Percentiles rank a stretch among this genome's conserved stretches.
phyloP scores from a whole-genome alignment of 305 asterid species.

The Fraxinus greggii region DNA sequence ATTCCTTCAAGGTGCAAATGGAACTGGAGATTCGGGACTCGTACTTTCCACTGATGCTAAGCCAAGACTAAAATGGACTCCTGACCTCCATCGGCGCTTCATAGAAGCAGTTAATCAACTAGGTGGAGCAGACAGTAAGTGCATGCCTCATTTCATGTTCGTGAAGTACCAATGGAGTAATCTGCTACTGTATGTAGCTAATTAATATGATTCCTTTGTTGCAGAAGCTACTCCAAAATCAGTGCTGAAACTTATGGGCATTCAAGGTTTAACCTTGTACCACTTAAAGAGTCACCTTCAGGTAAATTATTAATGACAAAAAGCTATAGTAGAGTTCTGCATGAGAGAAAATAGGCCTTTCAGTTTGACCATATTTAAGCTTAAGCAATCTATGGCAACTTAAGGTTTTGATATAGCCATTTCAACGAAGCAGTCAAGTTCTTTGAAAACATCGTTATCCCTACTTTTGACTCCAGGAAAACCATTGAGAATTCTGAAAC shows the following conservation, averaged over 20 bases:
- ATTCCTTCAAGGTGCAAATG: slow-evolving; percentile 66
- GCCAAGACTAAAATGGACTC: slow-evolving; percentile 97
- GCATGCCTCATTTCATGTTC: slow-evolving; percentile 15
- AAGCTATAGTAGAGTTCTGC: slow-evolving; percentile 18
- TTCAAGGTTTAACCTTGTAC: slow-evolving; percentile 89
- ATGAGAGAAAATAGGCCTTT: slow-evolving; percentile 3
- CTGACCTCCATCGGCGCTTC: slow-evolving; percentile 88
- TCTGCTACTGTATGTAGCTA: slow-evolving; percentile 28
- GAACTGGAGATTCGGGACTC: slow-evolving; percentile 76
- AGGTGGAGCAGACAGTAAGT: slow-evolving; percentile 99
- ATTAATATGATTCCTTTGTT: slow-evolving; percentile 28
- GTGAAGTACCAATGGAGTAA: slow-evolving; percentile 9
- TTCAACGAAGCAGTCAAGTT: slow-evolving; percentile 1
- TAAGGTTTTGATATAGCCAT: not conserved
- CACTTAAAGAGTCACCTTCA: slow-evolving; percentile 99
- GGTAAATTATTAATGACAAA: slow-evolving; percentile 44
- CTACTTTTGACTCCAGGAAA: not conserved
- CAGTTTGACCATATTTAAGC: slow-evolving; percentile 1
- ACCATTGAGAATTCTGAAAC: not conserved
- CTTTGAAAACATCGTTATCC: not conserved
- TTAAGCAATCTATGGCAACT: not conserved
- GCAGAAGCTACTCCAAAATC: slow-evolving; percentile 99
- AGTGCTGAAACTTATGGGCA: slow-evolving; percentile 95
- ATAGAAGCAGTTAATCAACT: slow-evolving; percentile 94
- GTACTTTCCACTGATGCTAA: slow-evolving; percentile 97